Evolutionary conservation across 2,329 filamentous ascomycete species (phyloP).

Genomic region (Colletotrichum chrysophilum): DNA sequence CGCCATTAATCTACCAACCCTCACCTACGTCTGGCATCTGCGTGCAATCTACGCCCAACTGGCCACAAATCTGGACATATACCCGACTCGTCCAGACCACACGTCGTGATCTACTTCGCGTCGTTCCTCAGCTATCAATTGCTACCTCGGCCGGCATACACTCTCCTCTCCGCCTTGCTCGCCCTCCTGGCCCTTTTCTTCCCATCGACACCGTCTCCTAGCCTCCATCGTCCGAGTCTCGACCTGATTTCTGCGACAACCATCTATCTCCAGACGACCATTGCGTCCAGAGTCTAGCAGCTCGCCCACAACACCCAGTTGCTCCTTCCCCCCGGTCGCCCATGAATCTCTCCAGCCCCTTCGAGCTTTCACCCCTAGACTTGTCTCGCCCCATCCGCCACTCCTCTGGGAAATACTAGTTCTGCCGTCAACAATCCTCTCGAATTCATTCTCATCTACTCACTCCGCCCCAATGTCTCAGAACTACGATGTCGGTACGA

Average conservation of each 20-base stretch:
- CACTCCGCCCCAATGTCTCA: slow-evolving; percentile 74
- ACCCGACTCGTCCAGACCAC: neutral
- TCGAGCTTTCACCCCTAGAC: slow-evolving; percentile 19
- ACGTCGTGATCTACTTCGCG: neutral
- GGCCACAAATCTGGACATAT: slow-evolving; percentile 10
- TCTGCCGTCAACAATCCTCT: slow-evolving; percentile 11
- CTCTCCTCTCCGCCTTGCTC: neutral
- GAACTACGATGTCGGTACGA: slow-evolving; percentile 93
- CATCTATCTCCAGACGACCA: neutral
- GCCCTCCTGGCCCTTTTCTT: neutral
- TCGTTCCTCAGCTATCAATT: neutral
- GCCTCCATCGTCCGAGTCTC: neutral
- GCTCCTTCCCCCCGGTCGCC: slow-evolving; percentile 2
- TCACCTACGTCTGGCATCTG: slow-evolving; percentile 8
- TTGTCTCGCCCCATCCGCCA: slow-evolving; percentile 9
- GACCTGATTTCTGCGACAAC: neutral
- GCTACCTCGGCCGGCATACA: neutral
- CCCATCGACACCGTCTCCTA: neutral
- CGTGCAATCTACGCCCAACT: slow-evolving; percentile 7
- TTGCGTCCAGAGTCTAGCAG: neutral
- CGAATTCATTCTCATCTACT: neutral
- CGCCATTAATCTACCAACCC: neutral
- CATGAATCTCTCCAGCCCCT: slow-evolving; percentile 17
- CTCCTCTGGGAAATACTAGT: slow-evolving; percentile 5
- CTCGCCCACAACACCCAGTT: neutral